Percentiles rank a stretch among this genome's conserved stretches.
These are phyloP conservation scores for Nadsonia commutata DNA, from an alignment of 1,139 yeast species.

Conservation along the genomic window DNA sequence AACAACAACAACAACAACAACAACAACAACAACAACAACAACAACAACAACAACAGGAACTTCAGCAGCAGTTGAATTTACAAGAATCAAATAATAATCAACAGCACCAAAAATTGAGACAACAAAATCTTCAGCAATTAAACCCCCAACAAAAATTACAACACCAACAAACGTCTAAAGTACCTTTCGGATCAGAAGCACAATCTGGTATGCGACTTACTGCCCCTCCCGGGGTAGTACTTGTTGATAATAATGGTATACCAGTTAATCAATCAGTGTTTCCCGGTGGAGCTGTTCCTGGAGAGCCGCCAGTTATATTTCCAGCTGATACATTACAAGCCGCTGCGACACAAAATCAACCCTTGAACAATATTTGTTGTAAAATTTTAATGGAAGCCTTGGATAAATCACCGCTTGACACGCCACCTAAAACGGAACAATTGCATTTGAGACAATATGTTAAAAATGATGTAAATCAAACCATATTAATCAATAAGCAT, in stretches of 20 bases:
- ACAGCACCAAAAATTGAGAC: conserved; percentile 10
- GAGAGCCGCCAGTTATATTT: background rate
- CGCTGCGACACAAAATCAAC: conserved; percentile 15
- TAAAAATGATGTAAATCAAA: conserved; percentile 32
- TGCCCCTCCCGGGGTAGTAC: background rate
- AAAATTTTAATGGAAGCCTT: conserved; percentile 11
- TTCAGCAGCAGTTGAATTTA: background rate
- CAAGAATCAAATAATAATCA: conserved; percentile 4
- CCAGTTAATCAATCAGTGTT: background rate
- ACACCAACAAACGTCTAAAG: conserved; percentile 5
- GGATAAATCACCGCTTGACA: conserved; percentile 22
- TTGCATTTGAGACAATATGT: conserved; percentile 35
- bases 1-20: conserved; percentile 8
- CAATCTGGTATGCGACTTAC: background rate
- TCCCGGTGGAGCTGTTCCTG: background rate
- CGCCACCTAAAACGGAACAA: conserved; percentile 20
- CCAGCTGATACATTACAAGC: conserved; percentile 5
- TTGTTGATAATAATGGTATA: background rate
- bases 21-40: conserved; percentile 5
- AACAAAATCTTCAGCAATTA: conserved; percentile 11
- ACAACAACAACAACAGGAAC: background rate
- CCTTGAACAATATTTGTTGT: background rate
- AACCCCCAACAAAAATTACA: conserved; percentile 15
- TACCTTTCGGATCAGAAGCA: background rate
- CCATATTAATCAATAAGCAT: conserved; percentile 46